Evolutionary conservation across 805 yeast genomes (phyloP), one percentile per base, ranked within the genome.

Genomic region (Naumovozyma castellii): DNA sequence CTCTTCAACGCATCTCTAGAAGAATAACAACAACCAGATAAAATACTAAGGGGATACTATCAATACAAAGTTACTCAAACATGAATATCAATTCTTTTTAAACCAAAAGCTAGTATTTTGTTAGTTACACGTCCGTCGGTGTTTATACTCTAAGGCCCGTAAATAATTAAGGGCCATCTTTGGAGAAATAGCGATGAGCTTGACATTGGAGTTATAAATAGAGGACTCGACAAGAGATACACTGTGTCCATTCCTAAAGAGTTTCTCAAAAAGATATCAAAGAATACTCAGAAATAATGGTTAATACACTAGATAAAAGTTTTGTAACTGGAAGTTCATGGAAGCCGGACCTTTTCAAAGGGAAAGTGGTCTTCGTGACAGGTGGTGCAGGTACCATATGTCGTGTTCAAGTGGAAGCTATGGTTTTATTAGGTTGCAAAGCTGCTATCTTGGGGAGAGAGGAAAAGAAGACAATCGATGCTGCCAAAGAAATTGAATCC

Each of bases 371-470:
- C 4, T 83, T 88, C 49, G 84, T 86, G 38, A 90, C 97, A 1
- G 97, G 97, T 4, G 97, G 97, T 12, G 92, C 97, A 2, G 97
- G 97, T 10, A 78, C 95, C n/a, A 88, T 90, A 40, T 88, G 97
- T 61, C 68, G 92, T 36, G 90, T 83, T 4, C 97, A 88, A 60
- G 75, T 83, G 0, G 94, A 84, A 57, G 95, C 95, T 0, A 47
- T 90, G 63, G 81, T 86, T 2, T 63, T 75, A 14, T 65, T 90
- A 9, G 97, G 97, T 4, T 92, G 95, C 39, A 69, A 84, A 53
- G 95, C 94, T 13, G 84, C 84, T 4, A 81, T 90, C 34, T 60
- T 90, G 20, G 96, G 97, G 2, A 73, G 97, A 55, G 80, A 80
- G 51, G 65, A 56, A 22, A 74, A 68, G 34, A 82, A 80, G 49